phyloP scores from a whole-genome alignment of 148 eudicot species.

The Mesembryanthemum crystallinum region DNA sequence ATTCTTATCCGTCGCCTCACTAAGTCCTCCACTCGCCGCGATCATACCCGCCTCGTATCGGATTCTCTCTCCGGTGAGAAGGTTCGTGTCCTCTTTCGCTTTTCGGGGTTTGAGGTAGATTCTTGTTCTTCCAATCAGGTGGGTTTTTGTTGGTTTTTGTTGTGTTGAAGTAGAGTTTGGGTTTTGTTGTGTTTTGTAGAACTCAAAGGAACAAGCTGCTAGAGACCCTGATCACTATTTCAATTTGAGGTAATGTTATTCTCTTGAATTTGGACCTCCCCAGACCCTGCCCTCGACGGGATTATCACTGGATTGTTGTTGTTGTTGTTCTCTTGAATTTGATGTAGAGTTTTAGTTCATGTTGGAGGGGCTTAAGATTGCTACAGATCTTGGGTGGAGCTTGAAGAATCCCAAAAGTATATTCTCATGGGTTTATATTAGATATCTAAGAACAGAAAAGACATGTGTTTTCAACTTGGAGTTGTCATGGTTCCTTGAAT shows the following conservation, averaged over 20 bases:
- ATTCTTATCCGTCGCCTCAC: slow-evolving; percentile 65
- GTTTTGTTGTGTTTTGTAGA: slow-evolving; percentile 30
- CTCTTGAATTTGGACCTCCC: too few relatives aligned
- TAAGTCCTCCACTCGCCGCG: slow-evolving; percentile 94
- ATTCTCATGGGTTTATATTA: background rate
- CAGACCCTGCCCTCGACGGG: too few relatives aligned
- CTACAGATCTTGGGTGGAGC: background rate
- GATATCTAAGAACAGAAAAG: background rate
- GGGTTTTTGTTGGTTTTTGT: background rate
- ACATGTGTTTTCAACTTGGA: background rate
- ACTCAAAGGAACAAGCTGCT: slow-evolving; percentile 75
- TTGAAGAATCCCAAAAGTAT: background rate
- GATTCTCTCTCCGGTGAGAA: slow-evolving; percentile 70
- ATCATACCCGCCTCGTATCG: slow-evolving; percentile 67
- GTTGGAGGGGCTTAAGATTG: background rate
- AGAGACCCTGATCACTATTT: slow-evolving; percentile 84
- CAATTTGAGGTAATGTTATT: slow-evolving; percentile 67
- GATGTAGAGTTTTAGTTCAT: background rate
- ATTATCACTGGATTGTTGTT: too few relatives aligned
- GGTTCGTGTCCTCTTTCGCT: slow-evolving; percentile 25
- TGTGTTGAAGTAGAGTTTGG: slow-evolving; percentile 13
- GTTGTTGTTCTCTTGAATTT: too few relatives aligned
- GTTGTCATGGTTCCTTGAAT: background rate
- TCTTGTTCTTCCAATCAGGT: background rate
- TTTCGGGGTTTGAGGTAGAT: slow-evolving; percentile 5